A percentile compares a stretch with the other conserved stretches of the same genome.
Conservation (phyloP, 139 green algal species). For the Parachlorella kessleri region DNA sequence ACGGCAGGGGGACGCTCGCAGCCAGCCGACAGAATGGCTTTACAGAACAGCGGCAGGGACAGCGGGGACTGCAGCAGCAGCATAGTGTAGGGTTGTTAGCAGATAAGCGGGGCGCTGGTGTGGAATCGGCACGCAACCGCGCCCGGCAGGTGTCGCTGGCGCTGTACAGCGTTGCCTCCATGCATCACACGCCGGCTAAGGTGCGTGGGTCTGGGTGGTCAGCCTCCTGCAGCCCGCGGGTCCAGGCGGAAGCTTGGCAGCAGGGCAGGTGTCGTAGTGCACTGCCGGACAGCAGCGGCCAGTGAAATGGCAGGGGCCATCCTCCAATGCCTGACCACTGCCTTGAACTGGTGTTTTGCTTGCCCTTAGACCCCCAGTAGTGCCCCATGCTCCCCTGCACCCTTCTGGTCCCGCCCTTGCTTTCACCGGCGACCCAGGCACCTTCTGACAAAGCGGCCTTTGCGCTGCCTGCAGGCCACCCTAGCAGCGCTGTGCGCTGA, state of each 20-base stretch:
- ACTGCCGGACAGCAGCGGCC: too few species aligned
- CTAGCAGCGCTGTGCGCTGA: not conserved
- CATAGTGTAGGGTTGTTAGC: not conserved
- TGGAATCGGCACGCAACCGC: not conserved
- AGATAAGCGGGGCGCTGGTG: not conserved
- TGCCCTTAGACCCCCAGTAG: not conserved
- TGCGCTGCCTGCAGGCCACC: not conserved
- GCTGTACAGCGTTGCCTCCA: not conserved
- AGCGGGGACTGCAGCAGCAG: not conserved
- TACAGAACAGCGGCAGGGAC: not conserved
- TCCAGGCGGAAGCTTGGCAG: too few species aligned
- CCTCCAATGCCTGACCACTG: too few species aligned
- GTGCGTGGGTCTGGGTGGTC: too few species aligned
- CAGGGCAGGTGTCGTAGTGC: too few species aligned
- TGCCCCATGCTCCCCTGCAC: not conserved
- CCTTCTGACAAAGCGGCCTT: not conserved
- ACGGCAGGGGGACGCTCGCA: not conserved
- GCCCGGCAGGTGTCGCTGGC: slow-evolving; percentile 1
- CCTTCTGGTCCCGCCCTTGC: not conserved
- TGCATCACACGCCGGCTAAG: not conserved
- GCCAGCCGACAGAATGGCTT: not conserved
- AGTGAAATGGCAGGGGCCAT: too few species aligned
- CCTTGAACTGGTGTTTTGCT: not conserved
- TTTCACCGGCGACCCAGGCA: not conserved
- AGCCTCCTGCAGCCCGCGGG: too few species aligned